phyloP scores from a whole-genome alignment of 768 basidiomycete species.

The Pleurotus eryngii region DNA sequence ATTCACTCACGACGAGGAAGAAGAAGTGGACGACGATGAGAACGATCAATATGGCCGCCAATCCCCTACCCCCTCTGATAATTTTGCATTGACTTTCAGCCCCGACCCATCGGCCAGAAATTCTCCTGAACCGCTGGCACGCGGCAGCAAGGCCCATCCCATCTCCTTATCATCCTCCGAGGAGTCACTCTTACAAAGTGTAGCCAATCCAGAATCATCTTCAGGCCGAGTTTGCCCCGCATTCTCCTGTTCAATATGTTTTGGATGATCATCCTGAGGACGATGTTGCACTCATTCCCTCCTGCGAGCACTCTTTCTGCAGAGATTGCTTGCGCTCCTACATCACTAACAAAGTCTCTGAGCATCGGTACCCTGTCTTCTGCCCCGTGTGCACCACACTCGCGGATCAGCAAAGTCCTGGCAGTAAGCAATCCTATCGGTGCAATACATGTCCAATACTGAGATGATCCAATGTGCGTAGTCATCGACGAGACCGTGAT shows the following conservation, averaged over 20 bases:
- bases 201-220: slow-evolving; percentile 25
- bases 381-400: slow-evolving; percentile 45
- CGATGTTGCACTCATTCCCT: slow-evolving; percentile 32
- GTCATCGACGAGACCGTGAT: not conserved
- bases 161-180: slow-evolving; percentile 6
- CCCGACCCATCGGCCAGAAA: not conserved
- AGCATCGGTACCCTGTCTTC: slow-evolving; percentile 45
- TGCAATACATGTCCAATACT: not conserved
- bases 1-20: slow-evolving; percentile 1
- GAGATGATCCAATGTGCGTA: not conserved
- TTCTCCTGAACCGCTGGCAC: not conserved
- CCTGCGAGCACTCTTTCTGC: slow-evolving; percentile 45
- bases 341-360: slow-evolving; percentile 35
- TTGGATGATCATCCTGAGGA: slow-evolving; percentile 43
- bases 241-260: slow-evolving; percentile 48
- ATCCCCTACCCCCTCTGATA: slow-evolving; percentile 1
- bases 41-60: slow-evolving; percentile 16
- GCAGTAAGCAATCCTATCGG: not conserved
- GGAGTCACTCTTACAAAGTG: slow-evolving; percentile 20
- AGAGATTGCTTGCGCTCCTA: slow-evolving; percentile 39
- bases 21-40: slow-evolving; percentile 33
- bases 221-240: slow-evolving; percentile 30
- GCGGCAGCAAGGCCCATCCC: slow-evolving; percentile 3
- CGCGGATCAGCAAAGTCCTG: slow-evolving; percentile 25
- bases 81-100: not conserved